A percentile compares a stretch with the other conserved stretches of the same genome.
These are phyloP conservation scores for Leptographium lundbergii DNA, from an alignment of 2,329 filamentous ascomycete species.

Conservation along the genomic window DNA sequence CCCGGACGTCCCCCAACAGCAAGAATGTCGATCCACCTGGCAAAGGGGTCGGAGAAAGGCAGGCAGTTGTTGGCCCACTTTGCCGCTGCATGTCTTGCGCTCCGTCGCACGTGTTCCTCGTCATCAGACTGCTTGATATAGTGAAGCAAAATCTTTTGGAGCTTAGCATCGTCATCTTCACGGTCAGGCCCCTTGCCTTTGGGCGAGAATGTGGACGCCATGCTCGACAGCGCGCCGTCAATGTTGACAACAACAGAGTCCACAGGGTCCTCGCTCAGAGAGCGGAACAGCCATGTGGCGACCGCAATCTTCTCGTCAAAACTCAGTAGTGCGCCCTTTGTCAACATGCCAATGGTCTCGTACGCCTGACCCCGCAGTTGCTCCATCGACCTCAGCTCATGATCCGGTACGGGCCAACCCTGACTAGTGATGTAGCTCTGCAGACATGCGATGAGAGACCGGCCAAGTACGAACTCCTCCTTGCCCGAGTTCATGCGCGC, in stretches of 20 bases:
- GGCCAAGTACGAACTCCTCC: slow-evolving; percentile 36
- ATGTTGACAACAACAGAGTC: slow-evolving; percentile 73
- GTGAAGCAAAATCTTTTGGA: slow-evolving; percentile 47
- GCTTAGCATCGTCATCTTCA: slow-evolving; percentile 3
- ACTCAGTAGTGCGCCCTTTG: slow-evolving; percentile 48
- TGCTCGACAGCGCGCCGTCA: slow-evolving; percentile 72
- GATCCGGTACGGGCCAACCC: slow-evolving; percentile 59
- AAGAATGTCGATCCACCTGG: slow-evolving; percentile 78
- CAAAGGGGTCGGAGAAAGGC: slow-evolving; percentile 63
- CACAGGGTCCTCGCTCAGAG: slow-evolving; percentile 66
- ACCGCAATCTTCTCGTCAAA: slow-evolving; percentile 35
- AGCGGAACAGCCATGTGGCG: slow-evolving; percentile 67
- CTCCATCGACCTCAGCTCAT: slow-evolving; percentile 29
- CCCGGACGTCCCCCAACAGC: slow-evolving; percentile 55
- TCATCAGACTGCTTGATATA: slow-evolving; percentile 47
- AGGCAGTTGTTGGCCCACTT: slow-evolving; percentile 87
- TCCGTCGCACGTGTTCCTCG: slow-evolving; percentile 44
- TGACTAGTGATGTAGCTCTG: slow-evolving; percentile 64
- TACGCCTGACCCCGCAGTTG: slow-evolving; percentile 70
- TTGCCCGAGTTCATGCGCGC: slow-evolving; percentile 54
- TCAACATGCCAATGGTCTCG: slow-evolving; percentile 77
- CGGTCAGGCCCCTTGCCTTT: slow-evolving; percentile 1
- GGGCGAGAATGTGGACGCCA: slow-evolving; percentile 36
- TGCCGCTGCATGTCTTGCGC: slow-evolving; percentile 68
- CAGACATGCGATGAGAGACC: slow-evolving; percentile 53